Evolutionary conservation across 257 asterid genomes (phyloP).

Genomic region (Linaria vulgaris): DNA sequence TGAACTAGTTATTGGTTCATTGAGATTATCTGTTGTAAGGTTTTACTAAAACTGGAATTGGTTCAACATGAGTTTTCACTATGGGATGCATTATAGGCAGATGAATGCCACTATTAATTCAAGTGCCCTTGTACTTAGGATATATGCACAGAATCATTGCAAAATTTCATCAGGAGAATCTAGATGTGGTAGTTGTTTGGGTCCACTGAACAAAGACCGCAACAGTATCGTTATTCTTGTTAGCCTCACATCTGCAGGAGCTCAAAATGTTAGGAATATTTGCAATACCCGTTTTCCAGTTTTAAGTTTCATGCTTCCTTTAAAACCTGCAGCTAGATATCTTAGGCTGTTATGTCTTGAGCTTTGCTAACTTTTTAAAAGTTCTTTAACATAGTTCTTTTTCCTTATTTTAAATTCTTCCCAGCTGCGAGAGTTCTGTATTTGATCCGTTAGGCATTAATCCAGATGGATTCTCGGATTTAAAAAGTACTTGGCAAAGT

Average conservation of each 20-base stretch:
- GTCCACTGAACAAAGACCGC: background rate
- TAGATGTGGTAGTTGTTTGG: background rate
- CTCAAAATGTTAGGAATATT: background rate
- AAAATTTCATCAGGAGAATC: background rate
- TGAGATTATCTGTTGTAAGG: background rate
- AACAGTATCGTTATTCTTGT: background rate
- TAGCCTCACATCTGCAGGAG: background rate
- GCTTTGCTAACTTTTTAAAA: slow-evolving; percentile 1
- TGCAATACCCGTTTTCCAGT: background rate
- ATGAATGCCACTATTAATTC: background rate
- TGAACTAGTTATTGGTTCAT: too few species aligned
- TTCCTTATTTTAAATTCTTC: slow-evolving; percentile 22
- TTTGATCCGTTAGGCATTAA: slow-evolving; percentile 81
- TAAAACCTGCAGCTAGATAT: slow-evolving; percentile 6
- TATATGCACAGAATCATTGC: background rate
- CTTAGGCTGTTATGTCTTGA: background rate
- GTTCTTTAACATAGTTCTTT: slow-evolving; percentile 17
- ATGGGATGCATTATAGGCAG: background rate
- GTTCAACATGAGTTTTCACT: background rate
- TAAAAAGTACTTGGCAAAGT: slow-evolving; percentile 52
- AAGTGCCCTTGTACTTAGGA: background rate
- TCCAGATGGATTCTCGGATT: slow-evolving; percentile 47
- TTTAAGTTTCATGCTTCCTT: slow-evolving; percentile 15
- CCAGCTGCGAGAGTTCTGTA: slow-evolving; percentile 49
- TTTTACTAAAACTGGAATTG: background rate